phyloP scores from a whole-genome alignment of 2,329 filamentous ascomycete species.

The Talaromyces sp. region DNA sequence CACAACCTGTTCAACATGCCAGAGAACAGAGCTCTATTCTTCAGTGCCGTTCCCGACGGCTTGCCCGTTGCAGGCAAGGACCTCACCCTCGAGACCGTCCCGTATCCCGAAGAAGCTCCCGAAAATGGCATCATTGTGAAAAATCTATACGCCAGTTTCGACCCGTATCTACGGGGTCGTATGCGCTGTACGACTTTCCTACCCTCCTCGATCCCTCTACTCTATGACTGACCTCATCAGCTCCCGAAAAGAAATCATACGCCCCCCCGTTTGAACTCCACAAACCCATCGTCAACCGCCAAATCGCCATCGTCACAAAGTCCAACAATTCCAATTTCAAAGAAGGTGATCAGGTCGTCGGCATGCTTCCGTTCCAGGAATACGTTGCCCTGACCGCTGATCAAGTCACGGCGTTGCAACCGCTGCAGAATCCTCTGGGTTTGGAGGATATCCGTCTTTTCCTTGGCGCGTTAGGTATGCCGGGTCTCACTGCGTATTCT shows the following conservation, averaged over 20 bases:
- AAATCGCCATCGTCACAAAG: conserved; percentile 67
- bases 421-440: conserved; percentile 62
- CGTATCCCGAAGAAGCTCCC: conserved; percentile 41
- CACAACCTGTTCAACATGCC: conserved; percentile 15
- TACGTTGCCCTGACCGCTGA: conserved; percentile 58
- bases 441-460: conserved; percentile 56
- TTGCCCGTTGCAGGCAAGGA: conserved; percentile 68
- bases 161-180: conserved; percentile 78
- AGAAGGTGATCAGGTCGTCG: conserved; percentile 63
- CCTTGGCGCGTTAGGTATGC: conserved; percentile 73
- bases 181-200: conserved; percentile 56
- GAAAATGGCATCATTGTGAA: conserved; percentile 65
- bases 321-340: conserved; percentile 62
- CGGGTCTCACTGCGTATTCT: conserved; percentile 70
- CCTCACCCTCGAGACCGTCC: conserved; percentile 58
- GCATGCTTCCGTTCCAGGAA: conserved; percentile 60
- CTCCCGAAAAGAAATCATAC: conserved; percentile 62
- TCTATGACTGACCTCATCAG: conserved; percentile 3
- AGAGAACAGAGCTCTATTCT: conserved; percentile 71
- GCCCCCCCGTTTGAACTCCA: conserved; percentile 58
- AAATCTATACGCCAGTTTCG: conserved; percentile 70
- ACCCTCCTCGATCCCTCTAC: background rate
- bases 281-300: conserved; percentile 61
- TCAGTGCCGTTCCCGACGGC: conserved; percentile 64
- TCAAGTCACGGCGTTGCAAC: conserved; percentile 40